Evolutionary conservation across 495 filamentous ascomycete genomes (phyloP), one percentile per base, ranked within the genome.

Genomic region (Penicillium daleae): DNA sequence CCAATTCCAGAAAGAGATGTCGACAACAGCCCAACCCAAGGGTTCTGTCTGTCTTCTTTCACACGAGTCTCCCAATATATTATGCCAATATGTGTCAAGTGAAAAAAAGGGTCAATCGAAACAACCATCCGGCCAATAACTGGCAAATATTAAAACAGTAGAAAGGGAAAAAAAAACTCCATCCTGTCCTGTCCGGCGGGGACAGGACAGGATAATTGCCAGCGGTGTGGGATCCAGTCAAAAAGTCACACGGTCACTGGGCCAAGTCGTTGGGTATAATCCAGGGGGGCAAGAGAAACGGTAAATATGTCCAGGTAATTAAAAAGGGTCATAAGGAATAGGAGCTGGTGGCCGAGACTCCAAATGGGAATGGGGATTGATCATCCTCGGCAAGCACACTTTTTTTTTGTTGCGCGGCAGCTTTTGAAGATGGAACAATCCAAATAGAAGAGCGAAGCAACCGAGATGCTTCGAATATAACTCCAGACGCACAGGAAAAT

Each of bases 121-220:
- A 57, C 37, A 33, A 33, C 29, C 26, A 31, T 50, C 68, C 66
- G 65, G 59, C 64, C 32, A 53, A 49, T 66, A 70, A 70, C 59
- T 65, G 60, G 52, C 49, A 58, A 66, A 65, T 72, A 72, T 72
- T 71, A 68, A 64, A 65, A 71, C 68, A 71, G 40, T 61, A 63
- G 57, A 65, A 70, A 59, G 19, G 37, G 29, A 54, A 33, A 17
- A 39, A 15, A 17, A 32, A 26, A 7, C 15, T 56, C 51, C 29
- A 56, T 56, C 33, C 29, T 51, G 53, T 48, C 48, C 32, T 35
- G 26, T 40, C 42, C 19, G 46, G 51, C 48, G 55, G 29, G 39
- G 33, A 27, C 19, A 19, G 50, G 21, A 10, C 9, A 24, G 19
- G 42, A 46, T 10, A 19, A 22, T 13, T 32, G 32, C 56, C 42